Evolutionary conservation across 1,284 basidiomycete genomes (phyloP), one percentile per base, ranked within the genome.

Genomic region (Trichosporon faecale): DNA sequence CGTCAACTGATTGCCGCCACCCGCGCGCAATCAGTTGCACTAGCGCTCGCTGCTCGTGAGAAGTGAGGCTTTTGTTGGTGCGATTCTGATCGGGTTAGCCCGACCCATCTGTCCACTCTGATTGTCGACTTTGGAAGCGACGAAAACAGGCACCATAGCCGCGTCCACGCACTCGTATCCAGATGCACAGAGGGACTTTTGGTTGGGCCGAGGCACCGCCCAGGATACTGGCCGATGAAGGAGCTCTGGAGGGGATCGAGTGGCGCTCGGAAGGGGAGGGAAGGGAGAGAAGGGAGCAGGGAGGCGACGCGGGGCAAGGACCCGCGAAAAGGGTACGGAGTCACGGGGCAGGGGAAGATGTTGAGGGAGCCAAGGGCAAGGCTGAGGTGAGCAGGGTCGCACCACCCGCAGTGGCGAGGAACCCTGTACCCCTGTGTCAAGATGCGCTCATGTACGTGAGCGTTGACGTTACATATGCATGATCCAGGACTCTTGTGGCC

Each of bases 371-470:
- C 9, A 2, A 25, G 49, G 49, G 49, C n/a, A 12, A 12, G n/a
- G n/a, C n/a, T n/a, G n/a, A n/a, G n/a, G n/a, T n/a, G n/a, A 14
- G 35, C 12, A 37, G 35, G 35, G 35, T 14, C 11, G 49, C 23
- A 18, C 49, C 49, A 25, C 49, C 49, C 49, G 49, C 49, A 52
- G 49, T 52, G 49, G 49, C n/a, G n/a, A 31, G 55, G 27, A 31
- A 60, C 55, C 55, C 55, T 60, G 55, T 60, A 60, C 55, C 55
- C 55, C 55, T 60, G 55, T 60, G 55, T 60, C 55, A 60, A 52
- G 49, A 18, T 52, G 49, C 23, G 49, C 49, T 11, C 21, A 2
- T 60, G 55, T 60, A 60, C 55, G 55, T 60, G 55, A 60, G 55
- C 27, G 55, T 31, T 60, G 55, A 27, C 55, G 55, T 60, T 60